Conservation (phyloP, 2,329 filamentous ascomycete species). For the Hypoxylon sp. region DNA sequence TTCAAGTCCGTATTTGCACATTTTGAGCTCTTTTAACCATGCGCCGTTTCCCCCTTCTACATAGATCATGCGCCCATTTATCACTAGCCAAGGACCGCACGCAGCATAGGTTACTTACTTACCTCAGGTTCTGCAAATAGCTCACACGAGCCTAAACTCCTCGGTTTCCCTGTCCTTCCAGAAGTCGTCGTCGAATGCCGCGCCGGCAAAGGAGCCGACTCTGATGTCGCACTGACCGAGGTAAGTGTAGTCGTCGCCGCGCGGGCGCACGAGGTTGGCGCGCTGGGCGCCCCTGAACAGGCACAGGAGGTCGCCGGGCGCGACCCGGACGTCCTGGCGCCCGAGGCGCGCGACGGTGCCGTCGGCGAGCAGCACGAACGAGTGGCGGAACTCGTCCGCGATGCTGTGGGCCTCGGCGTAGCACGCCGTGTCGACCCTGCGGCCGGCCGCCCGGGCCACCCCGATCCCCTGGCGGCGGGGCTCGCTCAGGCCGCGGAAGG, state of each 20-base stretch:
- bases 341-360: constrained; percentile 20
- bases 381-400: neutral
- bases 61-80: no score
- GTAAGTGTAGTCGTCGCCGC: constrained; percentile 20
- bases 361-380: constrained; percentile 23
- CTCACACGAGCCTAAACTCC: constrained; percentile 26
- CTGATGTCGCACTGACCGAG: constrained; percentile 14
- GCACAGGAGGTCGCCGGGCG: constrained; percentile 30
- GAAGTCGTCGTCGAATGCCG: constrained; percentile 27
- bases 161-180: constrained; percentile 23
- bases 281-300: constrained; percentile 24
- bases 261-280: constrained; percentile 19
- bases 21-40: no score
- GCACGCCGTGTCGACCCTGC: constrained; percentile 5
- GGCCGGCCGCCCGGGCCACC: no score
- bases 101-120: no score
- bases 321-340: constrained; percentile 6
- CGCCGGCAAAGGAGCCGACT: constrained; percentile 21
- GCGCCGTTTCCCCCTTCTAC: no score
- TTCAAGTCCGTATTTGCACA: no score
- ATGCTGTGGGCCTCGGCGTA: constrained; percentile 8
- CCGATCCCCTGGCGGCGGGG: no score
- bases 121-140: no score
- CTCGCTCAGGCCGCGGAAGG: constrained; percentile 5
- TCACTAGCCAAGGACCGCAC: no score